These are phyloP conservation scores for Barnettozyma siamensis DNA, from an alignment of 805 yeast genomes.

Conservation along the genomic window DNA sequence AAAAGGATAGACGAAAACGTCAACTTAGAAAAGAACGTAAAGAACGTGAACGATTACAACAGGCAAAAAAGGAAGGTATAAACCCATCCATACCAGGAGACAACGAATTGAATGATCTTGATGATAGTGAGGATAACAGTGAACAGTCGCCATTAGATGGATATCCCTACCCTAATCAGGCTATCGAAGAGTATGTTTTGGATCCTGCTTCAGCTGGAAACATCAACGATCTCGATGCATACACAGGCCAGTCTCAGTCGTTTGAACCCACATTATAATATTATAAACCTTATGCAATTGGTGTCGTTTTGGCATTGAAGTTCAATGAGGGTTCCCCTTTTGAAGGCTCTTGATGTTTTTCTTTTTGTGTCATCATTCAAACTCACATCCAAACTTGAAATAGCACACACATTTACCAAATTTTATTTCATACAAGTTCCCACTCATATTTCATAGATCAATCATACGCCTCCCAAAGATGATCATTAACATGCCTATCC, in stretches of 20 bases:
- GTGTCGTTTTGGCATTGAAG: too few relatives aligned
- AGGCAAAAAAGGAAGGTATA: not conserved
- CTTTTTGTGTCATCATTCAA: not conserved
- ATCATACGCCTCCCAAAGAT: too few relatives aligned
- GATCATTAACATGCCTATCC: too few relatives aligned
- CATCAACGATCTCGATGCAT: not conserved
- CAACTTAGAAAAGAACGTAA: slow-evolving; percentile 19
- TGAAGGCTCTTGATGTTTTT: too few relatives aligned
- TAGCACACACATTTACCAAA: not conserved
- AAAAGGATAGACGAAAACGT: slow-evolving; percentile 20
- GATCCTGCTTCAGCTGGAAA: not conserved
- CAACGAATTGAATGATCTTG: slow-evolving; percentile 4
- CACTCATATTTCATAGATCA: too few relatives aligned
- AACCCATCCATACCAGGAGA: not conserved
- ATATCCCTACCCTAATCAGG: not conserved
- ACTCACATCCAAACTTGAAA: not conserved
- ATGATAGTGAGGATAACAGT: not conserved
- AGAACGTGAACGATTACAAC: slow-evolving; percentile 12
- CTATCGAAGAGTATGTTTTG: not conserved
- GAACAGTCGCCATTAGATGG: not conserved
- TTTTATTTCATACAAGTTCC: too few relatives aligned
- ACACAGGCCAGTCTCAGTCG: not conserved
- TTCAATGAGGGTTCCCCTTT: too few relatives aligned
- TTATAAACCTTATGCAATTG: too few relatives aligned
- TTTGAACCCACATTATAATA: not conserved